A percentile compares a stretch with the other conserved stretches of the same genome.
phyloP scores from a whole-genome alignment of 2,329 filamentous ascomycete species.

The Tolypocladium nubicola region DNA sequence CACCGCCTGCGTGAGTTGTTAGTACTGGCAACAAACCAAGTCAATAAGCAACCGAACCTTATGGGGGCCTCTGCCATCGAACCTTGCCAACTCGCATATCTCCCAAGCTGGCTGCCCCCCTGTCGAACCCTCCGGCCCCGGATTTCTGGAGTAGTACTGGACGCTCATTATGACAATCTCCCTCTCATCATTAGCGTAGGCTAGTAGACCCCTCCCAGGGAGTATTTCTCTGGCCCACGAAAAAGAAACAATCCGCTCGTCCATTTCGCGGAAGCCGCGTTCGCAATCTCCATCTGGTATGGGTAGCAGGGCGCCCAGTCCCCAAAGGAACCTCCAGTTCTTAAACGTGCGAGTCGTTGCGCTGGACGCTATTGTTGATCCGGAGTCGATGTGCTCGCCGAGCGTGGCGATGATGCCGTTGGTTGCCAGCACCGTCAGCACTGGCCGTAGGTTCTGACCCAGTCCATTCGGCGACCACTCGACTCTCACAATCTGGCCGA shows the following conservation, averaged over 20 bases:
- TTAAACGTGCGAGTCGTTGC: constrained; percentile 29
- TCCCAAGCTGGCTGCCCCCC: constrained; percentile 31
- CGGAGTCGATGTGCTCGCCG: constrained; percentile 31
- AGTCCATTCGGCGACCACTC: constrained; percentile 49
- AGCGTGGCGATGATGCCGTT: constrained; percentile 39
- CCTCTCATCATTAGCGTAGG: constrained; percentile 38
- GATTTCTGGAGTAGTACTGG: constrained; percentile 20
- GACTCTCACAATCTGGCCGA: constrained; percentile 43
- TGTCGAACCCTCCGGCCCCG: constrained; percentile 2
- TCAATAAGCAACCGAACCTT: constrained; percentile 3
- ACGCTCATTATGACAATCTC: constrained; percentile 42
- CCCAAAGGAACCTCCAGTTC: constrained; percentile 45
- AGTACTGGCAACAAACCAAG: background rate
- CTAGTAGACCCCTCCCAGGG: constrained; percentile 32
- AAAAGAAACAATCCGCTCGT: constrained; percentile 39
- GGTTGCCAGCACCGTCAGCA: constrained; percentile 39
- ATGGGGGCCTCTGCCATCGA: constrained; percentile 36
- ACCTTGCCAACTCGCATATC: constrained; percentile 39
- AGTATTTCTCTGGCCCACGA: constrained; percentile 38
- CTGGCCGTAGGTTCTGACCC: constrained; percentile 41
- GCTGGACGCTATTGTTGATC: constrained; percentile 15
- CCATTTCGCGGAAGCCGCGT: constrained; percentile 21
- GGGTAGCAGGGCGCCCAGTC: constrained; percentile 39
- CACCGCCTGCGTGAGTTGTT: constrained; percentile 9
- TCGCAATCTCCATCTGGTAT: constrained; percentile 30